Evolutionary conservation across 305 asterid species (phyloP).

Genomic region (Fraxinus latifolia): DNA sequence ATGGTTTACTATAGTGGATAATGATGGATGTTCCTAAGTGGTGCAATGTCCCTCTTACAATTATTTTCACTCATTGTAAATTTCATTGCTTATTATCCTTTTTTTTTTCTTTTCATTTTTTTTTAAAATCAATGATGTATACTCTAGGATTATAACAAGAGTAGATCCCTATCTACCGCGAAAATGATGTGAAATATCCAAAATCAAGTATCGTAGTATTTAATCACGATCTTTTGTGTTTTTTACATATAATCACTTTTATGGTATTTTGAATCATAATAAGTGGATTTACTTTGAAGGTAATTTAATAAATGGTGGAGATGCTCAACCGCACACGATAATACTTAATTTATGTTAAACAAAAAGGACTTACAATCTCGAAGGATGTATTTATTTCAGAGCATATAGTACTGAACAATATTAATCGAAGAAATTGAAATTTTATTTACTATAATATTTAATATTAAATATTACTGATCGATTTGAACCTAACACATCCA

Average conservation of each 20-base stretch:
- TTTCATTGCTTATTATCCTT: neutral
- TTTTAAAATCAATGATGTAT: neutral
- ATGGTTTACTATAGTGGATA: conserved; percentile 30
- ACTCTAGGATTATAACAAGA: neutral
- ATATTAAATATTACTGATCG: too few species aligned
- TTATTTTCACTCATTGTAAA: neutral
- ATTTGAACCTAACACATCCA: neutral
- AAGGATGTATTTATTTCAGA: neutral
- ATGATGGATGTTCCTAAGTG: conserved; percentile 32
- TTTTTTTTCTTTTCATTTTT: neutral
- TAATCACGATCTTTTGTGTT: neutral
- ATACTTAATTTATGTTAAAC: neutral
- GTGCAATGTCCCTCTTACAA: conserved; percentile 16
- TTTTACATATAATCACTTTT: neutral
- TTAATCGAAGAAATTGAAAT: too few species aligned
- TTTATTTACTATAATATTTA: too few species aligned
- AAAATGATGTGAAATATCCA: neutral
- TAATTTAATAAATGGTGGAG: neutral
- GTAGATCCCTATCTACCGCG: neutral
- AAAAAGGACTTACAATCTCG: neutral
- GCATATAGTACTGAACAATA: too few species aligned
- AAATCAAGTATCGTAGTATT: neutral
- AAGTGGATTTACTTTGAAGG: neutral
- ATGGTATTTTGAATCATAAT: neutral
- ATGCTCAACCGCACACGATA: neutral